phyloP scores from a whole-genome alignment of 2,329 filamentous ascomycete species.

The Ophiocordyceps camponoti-saundersi region DNA sequence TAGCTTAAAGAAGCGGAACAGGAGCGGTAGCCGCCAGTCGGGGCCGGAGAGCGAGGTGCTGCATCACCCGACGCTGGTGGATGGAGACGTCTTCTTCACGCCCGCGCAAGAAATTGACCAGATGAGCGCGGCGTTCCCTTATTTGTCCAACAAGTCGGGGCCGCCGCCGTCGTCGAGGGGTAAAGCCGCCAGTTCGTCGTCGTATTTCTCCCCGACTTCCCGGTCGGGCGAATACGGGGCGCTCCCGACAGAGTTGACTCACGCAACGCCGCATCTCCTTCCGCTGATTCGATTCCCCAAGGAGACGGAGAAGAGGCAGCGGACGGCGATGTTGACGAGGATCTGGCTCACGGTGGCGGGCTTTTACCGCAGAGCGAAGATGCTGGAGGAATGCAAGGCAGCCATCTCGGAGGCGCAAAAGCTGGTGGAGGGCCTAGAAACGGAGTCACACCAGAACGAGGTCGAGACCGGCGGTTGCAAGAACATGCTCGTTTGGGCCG shows the following conservation, averaged over 20 bases:
- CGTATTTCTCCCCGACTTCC: conserved; percentile 23
- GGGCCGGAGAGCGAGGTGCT: conserved; percentile 24
- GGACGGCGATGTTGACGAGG: conserved; percentile 44
- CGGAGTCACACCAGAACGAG: conserved; percentile 43
- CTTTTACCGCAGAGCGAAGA: conserved; percentile 67
- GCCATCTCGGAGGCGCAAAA: conserved; percentile 70
- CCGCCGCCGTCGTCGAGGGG: conserved; percentile 20
- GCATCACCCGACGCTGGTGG: conserved; percentile 24
- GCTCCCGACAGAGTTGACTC: conserved; percentile 20
- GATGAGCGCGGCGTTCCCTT: conserved; percentile 17
- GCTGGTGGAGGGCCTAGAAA: conserved; percentile 55
- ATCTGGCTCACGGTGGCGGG: conserved; percentile 85
- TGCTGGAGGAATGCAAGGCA: conserved; percentile 64
- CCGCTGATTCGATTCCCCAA: conserved; percentile 37
- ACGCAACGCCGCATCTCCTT: conserved; percentile 27
- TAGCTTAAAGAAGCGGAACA: conserved; percentile 35
- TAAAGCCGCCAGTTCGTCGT: conserved; percentile 24
- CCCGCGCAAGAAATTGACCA: conserved; percentile 23
- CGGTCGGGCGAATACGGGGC: conserved; percentile 23
- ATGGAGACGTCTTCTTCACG: conserved; percentile 34
- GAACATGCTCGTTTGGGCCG: conserved; percentile 52
- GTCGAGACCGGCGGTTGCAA: conserved; percentile 45
- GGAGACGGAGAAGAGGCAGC: conserved; percentile 31
- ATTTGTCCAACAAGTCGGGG: conserved; percentile 20
- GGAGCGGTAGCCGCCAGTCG: conserved; percentile 26